A percentile compares a stretch with the other conserved stretches of the same genome.
Evolutionary conservation across 306 rosid species (phyloP).

Genomic region (Ormosia semicastrata): DNA sequence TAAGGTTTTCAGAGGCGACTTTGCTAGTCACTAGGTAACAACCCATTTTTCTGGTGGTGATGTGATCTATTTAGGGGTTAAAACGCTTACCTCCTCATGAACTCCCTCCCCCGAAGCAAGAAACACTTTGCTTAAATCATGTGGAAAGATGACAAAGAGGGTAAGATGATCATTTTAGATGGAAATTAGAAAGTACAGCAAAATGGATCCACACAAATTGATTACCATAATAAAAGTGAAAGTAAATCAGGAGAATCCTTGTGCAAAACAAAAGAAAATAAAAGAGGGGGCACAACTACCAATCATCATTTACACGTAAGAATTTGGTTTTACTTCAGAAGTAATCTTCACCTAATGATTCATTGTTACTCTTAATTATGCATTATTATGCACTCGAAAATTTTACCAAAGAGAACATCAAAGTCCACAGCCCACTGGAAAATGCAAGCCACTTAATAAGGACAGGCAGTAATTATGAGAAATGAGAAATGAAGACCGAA

Average conservation of each 20-base stretch:
- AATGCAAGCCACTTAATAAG: constrained; percentile 42
- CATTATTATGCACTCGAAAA: constrained; percentile 42
- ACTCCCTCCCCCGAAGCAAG: not conserved
- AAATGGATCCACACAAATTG: constrained; percentile 3
- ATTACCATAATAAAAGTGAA: constrained; percentile 25
- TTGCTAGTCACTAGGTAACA: constrained; percentile 23
- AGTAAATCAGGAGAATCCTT: constrained; percentile 5
- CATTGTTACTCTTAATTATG: constrained; percentile 30
- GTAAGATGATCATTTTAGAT: not conserved
- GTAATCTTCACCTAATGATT: constrained; percentile 50
- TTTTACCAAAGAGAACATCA: constrained; percentile 36
- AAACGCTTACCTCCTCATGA: not conserved
- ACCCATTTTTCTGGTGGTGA: constrained; percentile 23
- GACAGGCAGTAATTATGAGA: constrained; percentile 56
- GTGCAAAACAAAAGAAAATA: constrained; percentile 2
- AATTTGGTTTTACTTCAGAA: constrained; percentile 37
- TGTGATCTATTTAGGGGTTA: not conserved
- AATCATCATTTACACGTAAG: constrained; percentile 39
- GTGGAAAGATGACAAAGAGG: constrained; percentile 19
- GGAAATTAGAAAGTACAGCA: constrained; percentile 20
- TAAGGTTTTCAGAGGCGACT: constrained; percentile 13
- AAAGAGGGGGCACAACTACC: constrained; percentile 17
- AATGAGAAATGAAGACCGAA: constrained; percentile 40
- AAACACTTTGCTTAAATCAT: not conserved
- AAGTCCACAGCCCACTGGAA: constrained; percentile 32